Evolutionary conservation across 2,329 filamentous ascomycete species (phyloP).

Genomic region (Epichloe bromicola): DNA sequence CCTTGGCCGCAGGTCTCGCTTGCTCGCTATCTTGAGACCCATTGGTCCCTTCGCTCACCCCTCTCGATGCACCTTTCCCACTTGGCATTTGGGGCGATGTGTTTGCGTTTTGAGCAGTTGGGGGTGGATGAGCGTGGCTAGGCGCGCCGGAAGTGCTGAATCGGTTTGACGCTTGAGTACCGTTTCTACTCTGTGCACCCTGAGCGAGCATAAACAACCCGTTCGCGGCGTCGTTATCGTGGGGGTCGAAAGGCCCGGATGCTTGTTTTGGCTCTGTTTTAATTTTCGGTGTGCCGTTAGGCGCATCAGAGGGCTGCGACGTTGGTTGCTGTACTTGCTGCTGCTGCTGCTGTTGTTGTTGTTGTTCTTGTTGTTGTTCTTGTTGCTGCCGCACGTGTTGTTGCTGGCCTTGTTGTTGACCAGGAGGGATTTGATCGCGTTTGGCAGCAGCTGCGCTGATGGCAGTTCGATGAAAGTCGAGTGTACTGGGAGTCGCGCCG

Average conservation of each 20-base stretch:
- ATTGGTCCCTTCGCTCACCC: conserved; percentile 56
- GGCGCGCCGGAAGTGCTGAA: conserved; percentile 34
- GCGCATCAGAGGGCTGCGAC: conserved; percentile 42
- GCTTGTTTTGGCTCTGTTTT: conserved; percentile 39
- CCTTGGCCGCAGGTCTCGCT: conserved; percentile 49
- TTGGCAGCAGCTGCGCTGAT: conserved; percentile 63
- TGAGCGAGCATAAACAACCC: conserved; percentile 80
- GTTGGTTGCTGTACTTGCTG: conserved; percentile 20
- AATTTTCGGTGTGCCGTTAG: conserved; percentile 23
- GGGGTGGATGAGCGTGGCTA: conserved; percentile 35
- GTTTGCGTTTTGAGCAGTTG: conserved; percentile 23
- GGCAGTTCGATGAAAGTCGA: conserved; percentile 92
- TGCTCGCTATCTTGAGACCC: conserved; percentile 62
- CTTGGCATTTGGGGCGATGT: conserved; percentile 38
- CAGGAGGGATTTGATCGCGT: conserved; percentile 29
- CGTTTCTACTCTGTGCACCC: conserved; percentile 55
- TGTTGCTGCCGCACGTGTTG: conserved; percentile 22
- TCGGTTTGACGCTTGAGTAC: conserved; percentile 35
- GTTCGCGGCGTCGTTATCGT: conserved; percentile 92
- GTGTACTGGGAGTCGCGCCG: conserved; percentile 74
- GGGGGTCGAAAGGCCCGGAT: conserved; percentile 60
- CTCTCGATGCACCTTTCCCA: conserved; percentile 37
- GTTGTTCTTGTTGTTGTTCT: conserved; percentile 18
- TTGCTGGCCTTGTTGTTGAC: conserved; percentile 13
- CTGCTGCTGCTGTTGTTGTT: conserved; percentile 10